Conservation (phyloP, 768 basidiomycete genomes). For the Sporobolomyces roseus region DNA sequence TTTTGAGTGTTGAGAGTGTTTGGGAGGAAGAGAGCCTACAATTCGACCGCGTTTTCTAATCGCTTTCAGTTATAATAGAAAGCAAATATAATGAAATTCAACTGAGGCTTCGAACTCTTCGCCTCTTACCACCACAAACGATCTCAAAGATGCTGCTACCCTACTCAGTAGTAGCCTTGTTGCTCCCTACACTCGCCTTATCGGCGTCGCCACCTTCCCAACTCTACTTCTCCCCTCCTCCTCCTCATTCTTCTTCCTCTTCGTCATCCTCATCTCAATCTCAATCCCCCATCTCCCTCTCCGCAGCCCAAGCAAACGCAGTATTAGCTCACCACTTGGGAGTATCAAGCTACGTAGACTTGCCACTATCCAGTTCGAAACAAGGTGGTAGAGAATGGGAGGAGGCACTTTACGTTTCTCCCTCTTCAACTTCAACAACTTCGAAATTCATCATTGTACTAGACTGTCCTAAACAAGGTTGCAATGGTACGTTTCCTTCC, state of each 20-base stretch:
- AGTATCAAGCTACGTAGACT: constrained; percentile 23
- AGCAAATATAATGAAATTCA: background rate
- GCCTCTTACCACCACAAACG: background rate
- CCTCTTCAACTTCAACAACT: background rate
- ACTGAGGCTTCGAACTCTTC: too few relatives aligned
- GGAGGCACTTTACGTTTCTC: constrained; percentile 2
- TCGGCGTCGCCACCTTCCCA: background rate
- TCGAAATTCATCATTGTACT: constrained; percentile 32
- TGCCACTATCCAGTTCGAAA: constrained; percentile 1
- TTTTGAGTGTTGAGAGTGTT: background rate
- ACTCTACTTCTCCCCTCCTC: constrained; percentile 13
- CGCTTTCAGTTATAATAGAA: background rate
- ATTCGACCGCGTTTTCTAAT: background rate
- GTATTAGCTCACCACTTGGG: constrained; percentile 38
- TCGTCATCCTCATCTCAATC: background rate
- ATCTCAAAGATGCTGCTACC: background rate
- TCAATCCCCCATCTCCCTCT: background rate
- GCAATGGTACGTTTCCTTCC: constrained; percentile 12
- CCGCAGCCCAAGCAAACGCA: constrained; percentile 36
- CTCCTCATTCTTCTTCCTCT: background rate
- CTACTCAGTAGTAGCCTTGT: background rate
- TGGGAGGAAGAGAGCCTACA: background rate
- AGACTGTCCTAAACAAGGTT: constrained; percentile 30
- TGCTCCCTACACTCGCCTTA: background rate
- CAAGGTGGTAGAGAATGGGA: constrained; percentile 4